Evolutionary conservation across 805 yeast species (phyloP), one percentile per base, ranked within the genome.

Genomic region (Hanseniaspora valbyensis): DNA sequence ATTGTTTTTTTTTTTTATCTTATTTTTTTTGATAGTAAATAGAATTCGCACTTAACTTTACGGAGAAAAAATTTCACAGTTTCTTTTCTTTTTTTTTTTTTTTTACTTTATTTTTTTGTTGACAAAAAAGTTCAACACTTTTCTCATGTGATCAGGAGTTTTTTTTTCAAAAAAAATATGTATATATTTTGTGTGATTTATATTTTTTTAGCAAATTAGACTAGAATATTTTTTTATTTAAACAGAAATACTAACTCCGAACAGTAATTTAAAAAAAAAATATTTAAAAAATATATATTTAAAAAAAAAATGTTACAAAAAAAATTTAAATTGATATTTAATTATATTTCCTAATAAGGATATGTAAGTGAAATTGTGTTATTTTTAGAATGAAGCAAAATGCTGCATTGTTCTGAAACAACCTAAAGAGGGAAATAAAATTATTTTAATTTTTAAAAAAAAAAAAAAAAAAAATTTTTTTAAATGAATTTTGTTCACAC

Each of bases 381-480:
- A 45, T 45, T 38, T 45, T 45, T 37, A 37, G 50, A 45, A 45
- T 9, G 19, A 7, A 10, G n/a, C 21, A 5, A 8, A 21, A 37
- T 22, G 4, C 30, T 7, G 39, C 29, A 21, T 22, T 32, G 34
- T 42, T 33, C 6, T 34, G 8, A 8, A 34, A 28, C 30, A 28
- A 28, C 30, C 7, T 28, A 28, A 8, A 28, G 12, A 28, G 30
- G 30, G 12, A 12, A 36, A 16, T 36, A n/a, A 14, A 38, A 38
- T 3, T 38, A 13, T 19, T 24, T 38, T 22, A 38, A 38, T 28
- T 19, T 38, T 18, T 10, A 22, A 9, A 9, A 18, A n/a, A n/a
- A 32, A 9, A 32, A 13, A 8, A 32, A 5, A 32, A n/a, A 10
- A 7, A 32, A 32, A 32, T 32, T 32, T 32, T 32, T n/a, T 32